Evolutionary conservation across 2,329 filamentous ascomycete genomes (phyloP).

Genomic region (Xylaria sp.): DNA sequence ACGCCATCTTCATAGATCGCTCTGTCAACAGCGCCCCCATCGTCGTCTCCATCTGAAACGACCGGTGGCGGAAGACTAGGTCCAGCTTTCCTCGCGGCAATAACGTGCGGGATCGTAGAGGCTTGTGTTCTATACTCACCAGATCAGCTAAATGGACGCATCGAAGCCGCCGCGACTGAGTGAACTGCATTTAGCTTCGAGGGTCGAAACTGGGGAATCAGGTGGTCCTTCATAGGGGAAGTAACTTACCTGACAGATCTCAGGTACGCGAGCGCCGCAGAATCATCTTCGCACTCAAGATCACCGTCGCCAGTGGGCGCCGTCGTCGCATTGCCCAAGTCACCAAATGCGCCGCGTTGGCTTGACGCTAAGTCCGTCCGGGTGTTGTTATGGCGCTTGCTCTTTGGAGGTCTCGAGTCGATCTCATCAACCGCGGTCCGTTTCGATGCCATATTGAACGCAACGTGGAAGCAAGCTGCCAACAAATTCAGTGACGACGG

Average conservation of each 20-base stretch:
- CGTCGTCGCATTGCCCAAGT: constrained; percentile 40
- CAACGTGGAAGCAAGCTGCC: not conserved
- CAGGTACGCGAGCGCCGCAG: constrained; percentile 54
- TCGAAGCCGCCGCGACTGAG: constrained; percentile 17
- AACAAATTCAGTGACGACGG: not conserved
- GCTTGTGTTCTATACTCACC: constrained; percentile 66
- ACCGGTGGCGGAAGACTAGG: constrained; percentile 42
- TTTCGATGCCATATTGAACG: constrained; percentile 24
- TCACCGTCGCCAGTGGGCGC: constrained; percentile 37
- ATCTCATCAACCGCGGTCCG: constrained; percentile 23
- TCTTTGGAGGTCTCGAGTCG: constrained; percentile 17
- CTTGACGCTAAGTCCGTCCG: constrained; percentile 48
- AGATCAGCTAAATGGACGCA: constrained; percentile 40
- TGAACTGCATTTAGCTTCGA: constrained; percentile 24
- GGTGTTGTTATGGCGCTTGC: constrained; percentile 21
- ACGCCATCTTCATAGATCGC: constrained; percentile 44
- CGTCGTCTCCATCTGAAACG: constrained; percentile 28
- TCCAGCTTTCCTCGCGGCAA: constrained; percentile 57
- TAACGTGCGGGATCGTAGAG: constrained; percentile 63
- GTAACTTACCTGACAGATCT: constrained; percentile 53
- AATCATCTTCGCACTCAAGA: constrained; percentile 51
- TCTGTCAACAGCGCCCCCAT: constrained; percentile 36
- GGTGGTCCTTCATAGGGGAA: not conserved
- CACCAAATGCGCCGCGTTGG: constrained; percentile 55
- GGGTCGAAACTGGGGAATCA: constrained; percentile 7